These are phyloP conservation scores for Xylariaceae sp. DNA, from an alignment of 2,329 filamentous ascomycete genomes.

Conservation along the genomic window DNA sequence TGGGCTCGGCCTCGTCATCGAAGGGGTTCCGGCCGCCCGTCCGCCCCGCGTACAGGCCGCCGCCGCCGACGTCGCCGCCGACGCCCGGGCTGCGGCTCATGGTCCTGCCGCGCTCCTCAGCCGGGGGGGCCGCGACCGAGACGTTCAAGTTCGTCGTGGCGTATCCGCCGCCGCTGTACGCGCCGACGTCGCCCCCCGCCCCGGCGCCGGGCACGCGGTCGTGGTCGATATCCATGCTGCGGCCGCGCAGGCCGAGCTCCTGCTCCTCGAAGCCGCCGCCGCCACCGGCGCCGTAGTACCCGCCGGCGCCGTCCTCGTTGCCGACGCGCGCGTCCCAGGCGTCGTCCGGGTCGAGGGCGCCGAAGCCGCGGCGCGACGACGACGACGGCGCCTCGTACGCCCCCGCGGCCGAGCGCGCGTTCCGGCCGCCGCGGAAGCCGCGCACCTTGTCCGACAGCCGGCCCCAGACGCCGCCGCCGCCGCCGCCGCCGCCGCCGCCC, in stretches of 20 bases:
- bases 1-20: constrained; percentile 56
- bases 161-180: background rate
- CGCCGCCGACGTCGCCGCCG: constrained; percentile 24
- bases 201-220: constrained; percentile 23
- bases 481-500: constrained; percentile 42
- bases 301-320: constrained; percentile 56
- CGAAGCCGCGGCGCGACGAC: constrained; percentile 48
- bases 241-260: constrained; percentile 51
- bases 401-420: constrained; percentile 58
- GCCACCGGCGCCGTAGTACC: constrained; percentile 45
- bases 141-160: background rate
- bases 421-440: constrained; percentile 53
- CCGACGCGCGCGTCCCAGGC: constrained; percentile 80
- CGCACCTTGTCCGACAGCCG: constrained; percentile 65
- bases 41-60: constrained; percentile 31
- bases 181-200: constrained; percentile 43
- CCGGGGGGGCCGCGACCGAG: constrained; percentile 14
- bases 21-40: constrained; percentile 53
- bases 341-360: constrained; percentile 70
- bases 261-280: constrained; percentile 50
- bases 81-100: constrained; percentile 31
- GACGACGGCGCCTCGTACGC: constrained; percentile 56
- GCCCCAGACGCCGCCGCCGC: constrained; percentile 54
- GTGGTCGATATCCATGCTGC: constrained; percentile 24
- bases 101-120: constrained; percentile 32